Base-by-base conservation (phyloP, 1,284 basidiomycete species). In the Heterobasidion parviporum region DNA sequence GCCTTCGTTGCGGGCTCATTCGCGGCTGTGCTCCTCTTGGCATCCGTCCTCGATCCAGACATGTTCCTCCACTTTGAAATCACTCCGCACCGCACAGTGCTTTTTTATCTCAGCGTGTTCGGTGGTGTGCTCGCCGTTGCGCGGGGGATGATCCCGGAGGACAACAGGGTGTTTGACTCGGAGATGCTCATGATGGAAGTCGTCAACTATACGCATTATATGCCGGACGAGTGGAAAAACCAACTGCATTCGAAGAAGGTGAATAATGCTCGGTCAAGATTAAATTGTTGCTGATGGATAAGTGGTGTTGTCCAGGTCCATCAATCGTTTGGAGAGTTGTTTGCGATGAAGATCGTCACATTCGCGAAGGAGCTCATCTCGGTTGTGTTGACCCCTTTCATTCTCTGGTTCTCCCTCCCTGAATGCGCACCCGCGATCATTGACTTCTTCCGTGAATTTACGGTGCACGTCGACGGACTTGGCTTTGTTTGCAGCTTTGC, bases 401-500 rank as follows among this genome's bases (percentile, higher is more conserved):
- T 99, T 52, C 77, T 99, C 6, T 94, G 92, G 87, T 89, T 90
- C 67, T 92, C 94, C 14, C 79, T 99, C 6, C 95, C 96, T 0
- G 75, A 75, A 0, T 95, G 92, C 66, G 91, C 95, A 2, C 87
- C 89, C 7, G 86, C 86, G 0, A 90, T 98, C 61, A 81, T 98
- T 59, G 95, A 98, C 68, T 97, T 98, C 67, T 97, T 98, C 79
- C 82, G 94, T 50, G 94, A 98, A 72, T 98, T 97, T 67, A 92
- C 94, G 0, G 87, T 99, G 1, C 95, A 98, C 69, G 90, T 99
- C 35, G 95, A 98, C 63, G 93, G 94, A 1, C 79, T 97, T 2
- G 96, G 97, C 9, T 96, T 97, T 66, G 92, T 99, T 8, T 99
- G 97, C 68, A 94, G 90, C 58, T 99, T 98, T 72, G 97, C 96